Percentiles rank a stretch among this genome's conserved stretches.
Evolutionary conservation across 2,329 filamentous ascomycete species (phyloP).

Genomic region (Dactylellina drechsleri): DNA sequence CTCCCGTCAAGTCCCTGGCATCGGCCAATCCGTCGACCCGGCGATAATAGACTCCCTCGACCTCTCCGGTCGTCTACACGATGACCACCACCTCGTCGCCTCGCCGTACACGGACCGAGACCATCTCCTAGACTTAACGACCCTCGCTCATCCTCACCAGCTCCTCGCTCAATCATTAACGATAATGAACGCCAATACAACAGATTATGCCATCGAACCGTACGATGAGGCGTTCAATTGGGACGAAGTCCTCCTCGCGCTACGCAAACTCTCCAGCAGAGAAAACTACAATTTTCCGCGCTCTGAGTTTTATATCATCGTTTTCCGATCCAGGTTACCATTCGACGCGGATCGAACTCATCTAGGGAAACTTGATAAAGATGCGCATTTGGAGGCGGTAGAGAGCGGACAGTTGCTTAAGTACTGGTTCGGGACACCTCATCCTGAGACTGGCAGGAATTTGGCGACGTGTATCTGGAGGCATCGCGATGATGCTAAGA

Average conservation of each 20-base stretch:
- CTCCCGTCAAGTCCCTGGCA: constrained; percentile 30
- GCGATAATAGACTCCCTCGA: constrained; percentile 38
- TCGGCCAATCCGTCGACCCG: constrained; percentile 37
- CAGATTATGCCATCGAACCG: constrained; percentile 79
- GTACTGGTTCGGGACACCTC: constrained; percentile 88
- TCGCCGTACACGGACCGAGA: constrained; percentile 78
- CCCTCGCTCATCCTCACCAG: constrained; percentile 72
- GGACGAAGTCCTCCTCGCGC: constrained; percentile 69
- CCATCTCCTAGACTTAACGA: constrained; percentile 78
- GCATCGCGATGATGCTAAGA: constrained; percentile 69
- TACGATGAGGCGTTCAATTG: constrained; percentile 84
- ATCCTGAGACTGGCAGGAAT: constrained; percentile 74
- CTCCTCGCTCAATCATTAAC: constrained; percentile 78
- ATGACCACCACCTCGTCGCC: constrained; percentile 59
- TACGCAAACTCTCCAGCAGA: constrained; percentile 66
- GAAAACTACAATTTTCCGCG: constrained; percentile 62
- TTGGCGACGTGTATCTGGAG: constrained; percentile 82
- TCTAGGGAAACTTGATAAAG: constrained; percentile 78
- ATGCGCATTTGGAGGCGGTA: constrained; percentile 81
- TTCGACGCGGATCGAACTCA: constrained; percentile 73
- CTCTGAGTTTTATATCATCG: constrained; percentile 78
- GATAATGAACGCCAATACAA: constrained; percentile 70
- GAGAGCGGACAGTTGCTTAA: constrained; percentile 84
- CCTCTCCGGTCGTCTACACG: constrained; percentile 27
- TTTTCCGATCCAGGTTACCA: constrained; percentile 79